These are phyloP conservation scores for Pseudonitzschia pungens DNA, from an alignment of 108 stramenopile species.

Conservation along the genomic window DNA sequence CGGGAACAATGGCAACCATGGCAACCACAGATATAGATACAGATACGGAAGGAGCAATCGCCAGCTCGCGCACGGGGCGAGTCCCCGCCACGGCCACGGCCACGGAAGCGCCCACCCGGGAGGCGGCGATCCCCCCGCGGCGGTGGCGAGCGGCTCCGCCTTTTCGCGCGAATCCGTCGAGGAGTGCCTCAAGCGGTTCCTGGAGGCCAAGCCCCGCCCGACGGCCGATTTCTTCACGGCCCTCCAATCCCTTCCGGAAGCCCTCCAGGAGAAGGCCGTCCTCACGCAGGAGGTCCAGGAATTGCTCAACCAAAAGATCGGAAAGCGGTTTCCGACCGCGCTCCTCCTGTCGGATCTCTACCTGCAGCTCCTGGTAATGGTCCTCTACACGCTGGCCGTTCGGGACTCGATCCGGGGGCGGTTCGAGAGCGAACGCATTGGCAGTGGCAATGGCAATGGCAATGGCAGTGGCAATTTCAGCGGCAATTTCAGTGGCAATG, in stretches of 20 bases:
- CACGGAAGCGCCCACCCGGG: not conserved
- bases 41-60: not conserved
- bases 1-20: not conserved
- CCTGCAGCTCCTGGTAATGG: slow-evolving; percentile 34
- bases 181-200: slow-evolving; percentile 56
- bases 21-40: not conserved
- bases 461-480: not conserved
- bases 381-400: slow-evolving; percentile 23
- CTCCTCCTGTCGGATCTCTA: slow-evolving; percentile 61
- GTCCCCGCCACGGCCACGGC: not conserved
- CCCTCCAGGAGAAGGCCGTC: slow-evolving; percentile 64
- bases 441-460: not conserved
- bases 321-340: slow-evolving; percentile 66
- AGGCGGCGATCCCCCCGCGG: not conserved
- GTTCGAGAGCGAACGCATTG: slow-evolving; percentile 1
- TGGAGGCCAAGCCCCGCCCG: slow-evolving; percentile 64
- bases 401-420: slow-evolving; percentile 36
- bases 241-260: slow-evolving; percentile 64
- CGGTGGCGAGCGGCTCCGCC: not conserved
- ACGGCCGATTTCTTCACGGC: slow-evolving; percentile 79
- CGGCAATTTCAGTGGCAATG: no score
- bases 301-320: slow-evolving; percentile 70
- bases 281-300: slow-evolving; percentile 59
- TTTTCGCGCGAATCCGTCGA: slow-evolving; percentile 48
- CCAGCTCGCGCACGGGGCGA: not conserved